Evolutionary conservation across 2,329 filamentous ascomycete species (phyloP).

Genomic region (Colletotrichum ledebouriae): DNA sequence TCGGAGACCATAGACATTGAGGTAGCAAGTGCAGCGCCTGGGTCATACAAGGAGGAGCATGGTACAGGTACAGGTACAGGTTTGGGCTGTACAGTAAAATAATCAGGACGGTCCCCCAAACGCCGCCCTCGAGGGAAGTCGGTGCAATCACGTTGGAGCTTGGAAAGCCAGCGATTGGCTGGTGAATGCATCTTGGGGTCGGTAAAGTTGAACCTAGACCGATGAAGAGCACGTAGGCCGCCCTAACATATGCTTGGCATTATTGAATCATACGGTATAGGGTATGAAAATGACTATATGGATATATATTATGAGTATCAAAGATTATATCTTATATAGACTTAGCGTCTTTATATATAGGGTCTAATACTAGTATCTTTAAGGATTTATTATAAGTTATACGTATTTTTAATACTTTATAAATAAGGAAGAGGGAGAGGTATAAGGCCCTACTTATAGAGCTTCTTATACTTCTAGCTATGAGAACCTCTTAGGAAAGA

Average conservation of each 20-base stretch:
- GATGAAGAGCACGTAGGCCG: background rate
- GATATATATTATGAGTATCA: too few species aligned
- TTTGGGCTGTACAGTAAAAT: slow-evolving; percentile 1
- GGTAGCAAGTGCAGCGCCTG: slow-evolving; percentile 3
- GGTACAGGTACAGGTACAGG: slow-evolving; percentile 15
- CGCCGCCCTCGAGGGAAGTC: slow-evolving; percentile 7
- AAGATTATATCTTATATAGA: too few species aligned
- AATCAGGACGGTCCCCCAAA: slow-evolving; percentile 13
- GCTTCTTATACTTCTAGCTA: too few species aligned
- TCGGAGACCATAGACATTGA: slow-evolving; percentile 2
- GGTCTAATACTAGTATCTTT: too few species aligned
- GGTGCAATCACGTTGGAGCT: background rate
- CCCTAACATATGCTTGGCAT: slow-evolving; percentile 4
- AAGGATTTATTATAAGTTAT: too few species aligned
- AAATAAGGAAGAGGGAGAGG: too few species aligned
- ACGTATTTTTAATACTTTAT: too few species aligned
- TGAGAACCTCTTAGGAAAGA: too few species aligned
- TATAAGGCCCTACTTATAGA: too few species aligned
- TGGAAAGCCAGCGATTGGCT: slow-evolving; percentile 6
- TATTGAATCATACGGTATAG: too few species aligned
- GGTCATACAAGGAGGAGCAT: background rate
- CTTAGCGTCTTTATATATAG: too few species aligned
- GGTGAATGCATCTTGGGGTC: background rate
- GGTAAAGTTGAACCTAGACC: slow-evolving; percentile 6
- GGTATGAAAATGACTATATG: too few species aligned